phyloP scores from a whole-genome alignment of 73 alveolate species.

The Blepharisma stoltei region DNA sequence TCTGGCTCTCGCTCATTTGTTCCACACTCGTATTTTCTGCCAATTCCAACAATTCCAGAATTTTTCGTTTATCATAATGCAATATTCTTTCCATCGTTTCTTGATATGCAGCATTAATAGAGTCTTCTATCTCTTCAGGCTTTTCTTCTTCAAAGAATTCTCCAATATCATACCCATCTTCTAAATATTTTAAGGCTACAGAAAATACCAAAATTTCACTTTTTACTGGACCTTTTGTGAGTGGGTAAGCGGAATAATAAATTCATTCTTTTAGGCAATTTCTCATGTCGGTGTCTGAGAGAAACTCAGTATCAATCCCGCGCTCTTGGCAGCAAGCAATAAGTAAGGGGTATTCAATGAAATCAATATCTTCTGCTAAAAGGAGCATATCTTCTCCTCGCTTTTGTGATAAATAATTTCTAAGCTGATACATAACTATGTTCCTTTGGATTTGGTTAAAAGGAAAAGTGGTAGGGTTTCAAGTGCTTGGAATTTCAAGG shows the following conservation, averaged over 20 bases:
- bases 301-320: constrained; percentile 22
- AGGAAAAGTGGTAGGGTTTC: background rate
- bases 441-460: background rate
- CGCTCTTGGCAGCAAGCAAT: constrained; percentile 10
- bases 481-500: background rate
- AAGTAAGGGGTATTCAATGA: background rate
- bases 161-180: background rate
- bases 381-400: constrained; percentile 16
- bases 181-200: background rate
- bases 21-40: too few species aligned
- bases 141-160: too few species aligned
- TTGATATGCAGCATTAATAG: too few species aligned
- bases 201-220: background rate
- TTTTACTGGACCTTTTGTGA: background rate
- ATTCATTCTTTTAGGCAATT: background rate
- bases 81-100: too few species aligned
- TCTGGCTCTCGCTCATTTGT: too few species aligned
- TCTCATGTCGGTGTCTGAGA: background rate
- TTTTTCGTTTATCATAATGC: too few species aligned
- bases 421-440: background rate
- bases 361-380: constrained; percentile 5
- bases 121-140: too few species aligned
- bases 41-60: too few species aligned
- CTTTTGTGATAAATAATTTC: background rate
- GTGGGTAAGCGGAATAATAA: constrained; percentile 2